These are phyloP conservation scores for Aureobasidium sp. DNA, from an alignment of 2,329 filamentous ascomycete species.

Conservation along the genomic window DNA sequence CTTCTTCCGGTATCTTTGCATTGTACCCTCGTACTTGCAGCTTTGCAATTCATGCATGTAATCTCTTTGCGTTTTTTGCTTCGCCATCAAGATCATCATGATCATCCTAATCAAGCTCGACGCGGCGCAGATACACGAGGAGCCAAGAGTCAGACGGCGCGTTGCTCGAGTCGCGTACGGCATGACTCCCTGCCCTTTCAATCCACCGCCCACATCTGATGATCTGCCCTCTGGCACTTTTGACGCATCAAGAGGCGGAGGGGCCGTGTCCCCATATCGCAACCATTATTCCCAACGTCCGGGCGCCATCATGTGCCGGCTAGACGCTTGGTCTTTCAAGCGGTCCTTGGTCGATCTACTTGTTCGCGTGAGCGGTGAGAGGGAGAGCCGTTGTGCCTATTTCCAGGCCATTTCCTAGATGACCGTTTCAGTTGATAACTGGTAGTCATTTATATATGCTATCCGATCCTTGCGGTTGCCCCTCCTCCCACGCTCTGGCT, in stretches of 20 bases:
- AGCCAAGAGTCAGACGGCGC: constrained; percentile 7
- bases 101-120: background rate
- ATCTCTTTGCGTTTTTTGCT: background rate
- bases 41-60: background rate
- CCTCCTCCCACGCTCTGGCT: constrained; percentile 10
- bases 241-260: background rate
- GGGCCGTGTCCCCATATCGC: constrained; percentile 7
- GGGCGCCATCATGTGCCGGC: constrained; percentile 11
- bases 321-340: constrained; percentile 11
- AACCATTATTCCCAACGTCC: constrained; percentile 9
- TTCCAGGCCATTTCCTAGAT: constrained; percentile 8
- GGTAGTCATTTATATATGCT: constrained; percentile 6
- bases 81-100: background rate
- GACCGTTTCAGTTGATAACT: constrained; percentile 8
- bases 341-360: constrained; percentile 5
- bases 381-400: constrained; percentile 10
- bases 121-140: constrained; percentile 3
- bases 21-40: background rate
- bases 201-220: background rate
- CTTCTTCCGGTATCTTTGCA: background rate
- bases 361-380: constrained; percentile 8
- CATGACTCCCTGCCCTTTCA: background rate
- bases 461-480: constrained; percentile 3
- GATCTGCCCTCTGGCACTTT: background rate
- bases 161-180: background rate